A percentile compares a stretch with the other conserved stretches of the same genome.
These are phyloP conservation scores for Pythium phragmiticola DNA, from an alignment of 352 stramenopile species.

Conservation along the genomic window DNA sequence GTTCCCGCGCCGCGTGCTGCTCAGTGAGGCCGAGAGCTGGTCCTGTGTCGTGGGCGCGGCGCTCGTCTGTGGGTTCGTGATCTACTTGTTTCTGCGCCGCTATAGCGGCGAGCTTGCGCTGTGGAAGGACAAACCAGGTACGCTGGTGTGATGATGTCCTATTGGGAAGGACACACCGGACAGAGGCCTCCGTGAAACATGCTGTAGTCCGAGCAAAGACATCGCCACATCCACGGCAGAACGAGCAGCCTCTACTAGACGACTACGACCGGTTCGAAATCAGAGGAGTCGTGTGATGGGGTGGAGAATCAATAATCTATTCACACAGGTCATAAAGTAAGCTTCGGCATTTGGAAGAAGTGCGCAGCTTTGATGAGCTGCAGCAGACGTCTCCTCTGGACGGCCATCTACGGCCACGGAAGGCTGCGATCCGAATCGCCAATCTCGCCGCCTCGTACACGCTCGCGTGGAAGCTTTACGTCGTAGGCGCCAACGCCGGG, in stretches of 20 bases:
- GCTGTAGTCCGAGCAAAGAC: background rate
- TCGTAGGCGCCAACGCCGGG: conserved; percentile 45
- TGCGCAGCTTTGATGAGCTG: background rate
- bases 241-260: conserved; percentile 21
- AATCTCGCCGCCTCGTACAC: conserved; percentile 42
- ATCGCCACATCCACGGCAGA: background rate
- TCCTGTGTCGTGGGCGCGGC: conserved; percentile 22
- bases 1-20: conserved; percentile 15
- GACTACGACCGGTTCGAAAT: conserved; percentile 19
- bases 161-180: too few species aligned
- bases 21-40: conserved; percentile 21
- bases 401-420: conserved; percentile 27
- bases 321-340: conserved; percentile 22
- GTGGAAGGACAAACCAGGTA: conserved; percentile 6
- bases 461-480: conserved; percentile 37
- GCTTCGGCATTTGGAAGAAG: background rate
- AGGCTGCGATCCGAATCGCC: conserved; percentile 42
- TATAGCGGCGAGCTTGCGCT: conserved; percentile 17
- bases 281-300: conserved; percentile 4
- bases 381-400: background rate
- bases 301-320: conserved; percentile 14
- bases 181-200: too few species aligned
- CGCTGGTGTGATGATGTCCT: too few species aligned
- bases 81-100: conserved; percentile 25
- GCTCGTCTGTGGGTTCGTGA: conserved; percentile 16